These are phyloP conservation scores for Ganoderma lucidum DNA, from an alignment of 1,284 basidiomycete species.

Conservation along the genomic window DNA sequence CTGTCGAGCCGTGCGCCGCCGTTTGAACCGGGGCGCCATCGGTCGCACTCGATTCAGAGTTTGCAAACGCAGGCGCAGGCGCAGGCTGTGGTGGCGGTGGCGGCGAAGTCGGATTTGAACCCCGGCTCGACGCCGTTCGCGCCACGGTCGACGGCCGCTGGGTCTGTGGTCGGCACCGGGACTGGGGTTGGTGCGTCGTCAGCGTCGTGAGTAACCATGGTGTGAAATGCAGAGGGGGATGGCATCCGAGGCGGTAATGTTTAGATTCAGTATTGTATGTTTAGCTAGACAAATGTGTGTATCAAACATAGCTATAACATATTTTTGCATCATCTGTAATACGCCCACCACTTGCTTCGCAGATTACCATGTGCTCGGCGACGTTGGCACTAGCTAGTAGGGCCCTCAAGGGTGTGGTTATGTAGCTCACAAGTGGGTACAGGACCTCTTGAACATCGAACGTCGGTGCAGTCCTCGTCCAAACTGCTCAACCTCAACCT, in stretches of 20 bases:
- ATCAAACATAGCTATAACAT: not conserved
- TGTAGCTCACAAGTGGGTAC: not conserved
- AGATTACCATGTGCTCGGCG: not conserved
- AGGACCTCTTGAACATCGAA: no score
- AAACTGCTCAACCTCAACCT: no score
- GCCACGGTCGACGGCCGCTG: slow-evolving; percentile 30
- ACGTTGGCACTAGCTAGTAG: not conserved
- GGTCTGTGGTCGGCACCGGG: not conserved
- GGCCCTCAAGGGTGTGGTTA: not conserved
- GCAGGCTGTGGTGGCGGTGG: not conserved
- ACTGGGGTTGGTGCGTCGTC: not conserved
- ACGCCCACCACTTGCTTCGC: not conserved
- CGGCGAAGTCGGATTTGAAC: slow-evolving; percentile 40
- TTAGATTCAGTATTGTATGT: not conserved
- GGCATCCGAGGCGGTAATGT: not conserved
- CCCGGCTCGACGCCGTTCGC: slow-evolving; percentile 41
- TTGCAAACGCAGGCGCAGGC: slow-evolving; percentile 2
- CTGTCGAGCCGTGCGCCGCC: slow-evolving; percentile 44
- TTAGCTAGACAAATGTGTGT: slow-evolving; percentile 7
- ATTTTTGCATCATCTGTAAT: slow-evolving; percentile 1
- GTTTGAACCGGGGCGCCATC: slow-evolving; percentile 40
- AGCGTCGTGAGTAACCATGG: no score
- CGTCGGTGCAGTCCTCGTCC: no score
- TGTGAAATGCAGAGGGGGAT: not conserved
- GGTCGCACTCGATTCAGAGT: slow-evolving; percentile 14